Evolutionary conservation across 331 rosid genomes (phyloP), one percentile per base, ranked within the genome.

Genomic region (Quercus phellos): DNA sequence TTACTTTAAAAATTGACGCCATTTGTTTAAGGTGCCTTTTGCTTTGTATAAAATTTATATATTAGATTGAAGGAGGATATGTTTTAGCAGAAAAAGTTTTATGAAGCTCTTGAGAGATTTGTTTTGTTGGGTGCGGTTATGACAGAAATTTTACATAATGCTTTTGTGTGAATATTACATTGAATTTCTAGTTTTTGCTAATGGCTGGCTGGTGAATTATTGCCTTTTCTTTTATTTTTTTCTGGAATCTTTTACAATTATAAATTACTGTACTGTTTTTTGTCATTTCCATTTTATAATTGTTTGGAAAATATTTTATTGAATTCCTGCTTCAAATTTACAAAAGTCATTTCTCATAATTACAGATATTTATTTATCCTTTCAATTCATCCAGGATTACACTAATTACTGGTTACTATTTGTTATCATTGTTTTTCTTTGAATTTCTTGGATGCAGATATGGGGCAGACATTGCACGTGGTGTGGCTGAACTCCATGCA

Each of bases 401-500:
- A 51, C 6, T 30, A 8, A 26, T 60, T 53, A 30, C 34, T 73
- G 58, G 34, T 38, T 21, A 42, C 53, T 55, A 26, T 29, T 78
- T 18, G 51, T 56, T 85, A 82, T 86, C 73, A 18, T 55, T 42
- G 73, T 77, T 80, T 59, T 46, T 54, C 43, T 63, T 82, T 72
- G 54, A 58, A 71, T 84, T 34, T 66, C 6, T 18, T 34, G 12
- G 9, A 34, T 82, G 82, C 85, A 95, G 99, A 89, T 95, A 91
- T 30, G 99, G 99, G 64, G 97, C 98, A 27, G 99, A 95, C 75
- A 90, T 95, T 85, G 96, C 98, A 58, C 88, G 98, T 51, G 99
- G 99, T 61, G 98, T 95, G 71, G 97, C 95, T 74, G 99, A 95
- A 82, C 98, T 95, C 79, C 99, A 95, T 77, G 98, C 99, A 17